Percentiles rank a stretch among this genome's conserved stretches.
Evolutionary conservation across 306 rosid species (phyloP).

Genomic region (Aeschynomene evenia): DNA sequence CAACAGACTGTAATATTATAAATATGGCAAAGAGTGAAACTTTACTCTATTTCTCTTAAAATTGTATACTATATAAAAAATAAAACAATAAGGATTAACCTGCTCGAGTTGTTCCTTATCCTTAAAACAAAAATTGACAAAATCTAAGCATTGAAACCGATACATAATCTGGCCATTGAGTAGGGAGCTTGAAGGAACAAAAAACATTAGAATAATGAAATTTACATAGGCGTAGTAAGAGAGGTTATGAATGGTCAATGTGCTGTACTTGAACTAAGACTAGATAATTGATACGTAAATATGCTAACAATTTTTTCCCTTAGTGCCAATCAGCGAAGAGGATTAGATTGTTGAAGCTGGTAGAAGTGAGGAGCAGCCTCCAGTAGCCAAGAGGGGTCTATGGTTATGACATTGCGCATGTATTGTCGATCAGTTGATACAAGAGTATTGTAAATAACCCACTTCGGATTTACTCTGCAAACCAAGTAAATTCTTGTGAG

Average conservation of each 20-base stretch:
- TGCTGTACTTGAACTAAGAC: slow-evolving; percentile 4
- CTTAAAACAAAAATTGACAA: neutral
- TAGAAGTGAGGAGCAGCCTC: slow-evolving; percentile 94
- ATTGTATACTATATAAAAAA: neutral
- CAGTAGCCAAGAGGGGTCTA: slow-evolving; percentile 75
- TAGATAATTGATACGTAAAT: too few relatives aligned
- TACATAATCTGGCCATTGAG: neutral
- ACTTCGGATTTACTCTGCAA: slow-evolving; percentile 93
- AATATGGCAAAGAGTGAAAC: neutral
- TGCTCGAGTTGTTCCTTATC: neutral
- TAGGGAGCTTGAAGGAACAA: neutral
- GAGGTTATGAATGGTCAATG: slow-evolving; percentile 17
- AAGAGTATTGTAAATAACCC: slow-evolving; percentile 75
- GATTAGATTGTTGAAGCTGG: slow-evolving; percentile 53
- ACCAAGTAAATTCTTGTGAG: neutral
- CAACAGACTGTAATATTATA: neutral
- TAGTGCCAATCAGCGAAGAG: slow-evolving; percentile 35
- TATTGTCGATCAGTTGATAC: slow-evolving; percentile 88
- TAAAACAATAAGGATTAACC: neutral
- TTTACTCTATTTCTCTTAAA: neutral
- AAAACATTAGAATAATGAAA: neutral
- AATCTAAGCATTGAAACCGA: neutral
- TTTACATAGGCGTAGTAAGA: neutral
- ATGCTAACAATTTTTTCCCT: neutral
- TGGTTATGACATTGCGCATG: slow-evolving; percentile 81